These are phyloP conservation scores for Chlorella vulgaris DNA, from an alignment of 139 green algal genomes.

Conservation along the genomic window DNA sequence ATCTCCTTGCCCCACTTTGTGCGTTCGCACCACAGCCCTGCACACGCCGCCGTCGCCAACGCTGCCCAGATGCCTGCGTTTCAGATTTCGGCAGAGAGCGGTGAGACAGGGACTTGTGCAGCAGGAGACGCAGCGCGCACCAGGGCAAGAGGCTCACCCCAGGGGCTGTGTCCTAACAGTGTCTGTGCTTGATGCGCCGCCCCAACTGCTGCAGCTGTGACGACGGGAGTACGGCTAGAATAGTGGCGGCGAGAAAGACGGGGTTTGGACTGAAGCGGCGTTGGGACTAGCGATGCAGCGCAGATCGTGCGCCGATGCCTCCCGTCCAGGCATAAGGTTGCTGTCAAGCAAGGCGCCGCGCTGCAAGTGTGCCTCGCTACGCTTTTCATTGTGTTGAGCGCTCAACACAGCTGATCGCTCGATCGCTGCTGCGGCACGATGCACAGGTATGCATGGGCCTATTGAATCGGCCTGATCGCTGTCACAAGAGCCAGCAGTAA, in stretches of 20 bases:
- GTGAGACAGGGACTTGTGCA: not conserved
- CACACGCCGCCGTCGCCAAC: slow-evolving; percentile 55
- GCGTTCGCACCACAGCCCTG: slow-evolving; percentile 68
- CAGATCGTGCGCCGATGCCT: no score
- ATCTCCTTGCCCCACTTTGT: slow-evolving; percentile 77
- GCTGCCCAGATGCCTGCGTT: slow-evolving; percentile 62
- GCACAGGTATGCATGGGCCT: no score
- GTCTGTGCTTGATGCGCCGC: slow-evolving; percentile 5
- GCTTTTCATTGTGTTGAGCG: no score
- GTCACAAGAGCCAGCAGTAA: no score
- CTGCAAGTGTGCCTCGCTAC: not conserved
- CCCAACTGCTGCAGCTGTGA: not conserved
- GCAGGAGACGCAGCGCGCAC: no score
- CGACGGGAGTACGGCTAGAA: not conserved
- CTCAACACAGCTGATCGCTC: no score
- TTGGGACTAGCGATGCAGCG: no score
- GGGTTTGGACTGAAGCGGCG: no score
- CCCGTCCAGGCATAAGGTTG: no score
- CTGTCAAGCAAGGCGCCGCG: not conserved
- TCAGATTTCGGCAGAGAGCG: not conserved
- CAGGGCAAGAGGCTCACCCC: slow-evolving; percentile 13
- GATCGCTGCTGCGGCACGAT: no score
- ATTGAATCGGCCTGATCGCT: no score
- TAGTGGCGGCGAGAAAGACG: not conserved
- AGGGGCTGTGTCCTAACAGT: slow-evolving; percentile 26